These are phyloP conservation scores for Globisporangium barbulae DNA, from an alignment of 352 stramenopile genomes.

Conservation along the genomic window DNA sequence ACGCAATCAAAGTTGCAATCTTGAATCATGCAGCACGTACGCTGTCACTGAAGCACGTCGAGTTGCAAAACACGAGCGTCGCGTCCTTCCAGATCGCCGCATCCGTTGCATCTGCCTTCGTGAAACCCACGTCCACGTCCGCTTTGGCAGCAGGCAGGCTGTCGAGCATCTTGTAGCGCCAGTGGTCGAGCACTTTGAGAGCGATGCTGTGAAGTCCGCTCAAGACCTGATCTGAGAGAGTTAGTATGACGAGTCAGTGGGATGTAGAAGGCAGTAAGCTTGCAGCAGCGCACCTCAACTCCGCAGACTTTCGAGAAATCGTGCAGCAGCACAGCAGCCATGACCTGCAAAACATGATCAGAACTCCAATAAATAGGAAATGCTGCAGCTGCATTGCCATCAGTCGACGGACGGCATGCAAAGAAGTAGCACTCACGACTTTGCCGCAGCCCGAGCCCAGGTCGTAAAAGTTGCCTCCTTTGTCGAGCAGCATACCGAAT, in stretches of 20 bases:
- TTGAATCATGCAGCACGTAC: conserved; percentile 20
- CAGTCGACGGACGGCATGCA: neutral
- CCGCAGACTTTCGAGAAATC: conserved; percentile 66
- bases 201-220: conserved; percentile 57
- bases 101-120: conserved; percentile 43
- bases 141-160: conserved; percentile 41
- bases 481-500: conserved; percentile 57
- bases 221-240: conserved; percentile 27
- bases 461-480: conserved; percentile 66
- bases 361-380: too few species aligned
- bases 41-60: conserved; percentile 69
- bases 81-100: conserved; percentile 53
- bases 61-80: conserved; percentile 64
- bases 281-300: conserved; percentile 34
- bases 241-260: neutral
- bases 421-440: conserved; percentile 37
- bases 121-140: conserved; percentile 55
- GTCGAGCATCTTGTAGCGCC: conserved; percentile 66
- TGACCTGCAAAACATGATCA: conserved; percentile 25
- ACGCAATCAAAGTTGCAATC: too few species aligned
- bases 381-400: too few species aligned
- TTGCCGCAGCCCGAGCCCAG: conserved; percentile 68
- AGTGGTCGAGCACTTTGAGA: conserved; percentile 59
- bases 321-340: conserved; percentile 55
- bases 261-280: neutral